Evolutionary conservation across 352 stramenopile species (phyloP).

Genomic region (Globisporangium irregulare): DNA sequence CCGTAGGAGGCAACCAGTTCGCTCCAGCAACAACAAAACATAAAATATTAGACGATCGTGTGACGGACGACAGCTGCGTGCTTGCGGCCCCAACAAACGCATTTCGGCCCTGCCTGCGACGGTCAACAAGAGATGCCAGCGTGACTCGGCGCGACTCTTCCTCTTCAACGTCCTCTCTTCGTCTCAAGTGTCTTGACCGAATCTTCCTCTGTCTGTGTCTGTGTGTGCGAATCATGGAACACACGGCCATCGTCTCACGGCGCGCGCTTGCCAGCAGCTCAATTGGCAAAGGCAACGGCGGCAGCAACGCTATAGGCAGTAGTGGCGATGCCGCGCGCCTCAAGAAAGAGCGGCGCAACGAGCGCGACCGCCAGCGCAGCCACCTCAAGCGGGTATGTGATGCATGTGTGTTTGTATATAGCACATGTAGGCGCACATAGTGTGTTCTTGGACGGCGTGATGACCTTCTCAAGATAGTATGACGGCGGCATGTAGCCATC

Average conservation of each 20-base stretch:
- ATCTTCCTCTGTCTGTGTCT: not conserved
- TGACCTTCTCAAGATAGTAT: not conserved
- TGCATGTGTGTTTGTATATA: not conserved
- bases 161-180: not conserved
- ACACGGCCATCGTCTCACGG: not conserved
- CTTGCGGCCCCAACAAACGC: not conserved
- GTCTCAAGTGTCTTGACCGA: not conserved
- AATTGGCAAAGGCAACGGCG: not conserved
- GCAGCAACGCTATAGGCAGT: not conserved
- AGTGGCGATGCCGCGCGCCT: not conserved
- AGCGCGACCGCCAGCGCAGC: constrained; percentile 54
- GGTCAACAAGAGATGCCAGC: constrained; percentile 29
- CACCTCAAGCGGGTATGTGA: constrained; percentile 44
- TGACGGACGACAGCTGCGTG: too few relatives aligned
- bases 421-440: not conserved
- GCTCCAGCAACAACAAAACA: too few relatives aligned
- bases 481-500: not conserved
- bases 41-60: too few relatives aligned
- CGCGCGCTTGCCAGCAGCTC: not conserved
- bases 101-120: not conserved
- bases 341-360: constrained; percentile 49
- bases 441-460: not conserved
- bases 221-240: not conserved
- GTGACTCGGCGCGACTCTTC: not conserved
- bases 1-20: too few relatives aligned